Base-by-base conservation (phyloP, 2,329 filamentous ascomycete species). In the Colletotrichum viniferum region DNA sequence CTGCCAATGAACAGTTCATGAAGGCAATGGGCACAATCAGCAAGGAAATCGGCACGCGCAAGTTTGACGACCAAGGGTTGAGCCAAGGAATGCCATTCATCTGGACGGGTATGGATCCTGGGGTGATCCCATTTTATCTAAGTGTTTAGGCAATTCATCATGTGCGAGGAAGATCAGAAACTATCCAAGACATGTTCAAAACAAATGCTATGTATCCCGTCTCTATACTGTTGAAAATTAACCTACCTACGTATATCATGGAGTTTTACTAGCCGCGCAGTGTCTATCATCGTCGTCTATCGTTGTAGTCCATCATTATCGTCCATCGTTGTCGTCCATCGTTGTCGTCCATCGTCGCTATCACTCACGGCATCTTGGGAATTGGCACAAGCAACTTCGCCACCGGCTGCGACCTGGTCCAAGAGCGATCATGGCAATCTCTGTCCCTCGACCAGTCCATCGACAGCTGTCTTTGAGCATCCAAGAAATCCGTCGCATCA, bases 41-140 rank as follows among this genome's bases (percentile, higher is more conserved):
- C 26, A 30, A 60, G 26, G 26, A 30, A n/a, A 60, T 60, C 0
- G n/a, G 26, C n/a, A n/a, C 56, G 6, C 56, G 80, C 84, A 28
- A n/a, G 0, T 89, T 90, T 79, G 86, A 86, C 74, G 72, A 71
- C 4, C 62, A 85, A 7, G 88, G 87, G 0, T 80, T 89, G 60
- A 84, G 82, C 77, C 82, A 85, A 74, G 87, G 86, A 3, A 88
- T 88, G 87, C 87, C 87, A 8, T 88, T 88, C 76, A 61, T 88
- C 2, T 89, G 60, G 60, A 62, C 32, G 13, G 60, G 60, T 6
- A 62, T 62, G 60, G 32, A 62, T 32, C 60, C 60, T 24, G 60
- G 60, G 32, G n/a, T 26, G n/a, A 38, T 62, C n/a, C 60, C 60
- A 24, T 62, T 38, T 32, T 62, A 62, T 32, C 21, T 62, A 0